Base-by-base conservation (phyloP, 495 filamentous ascomycete genomes). In the Chaetomium fimeti region DNA sequence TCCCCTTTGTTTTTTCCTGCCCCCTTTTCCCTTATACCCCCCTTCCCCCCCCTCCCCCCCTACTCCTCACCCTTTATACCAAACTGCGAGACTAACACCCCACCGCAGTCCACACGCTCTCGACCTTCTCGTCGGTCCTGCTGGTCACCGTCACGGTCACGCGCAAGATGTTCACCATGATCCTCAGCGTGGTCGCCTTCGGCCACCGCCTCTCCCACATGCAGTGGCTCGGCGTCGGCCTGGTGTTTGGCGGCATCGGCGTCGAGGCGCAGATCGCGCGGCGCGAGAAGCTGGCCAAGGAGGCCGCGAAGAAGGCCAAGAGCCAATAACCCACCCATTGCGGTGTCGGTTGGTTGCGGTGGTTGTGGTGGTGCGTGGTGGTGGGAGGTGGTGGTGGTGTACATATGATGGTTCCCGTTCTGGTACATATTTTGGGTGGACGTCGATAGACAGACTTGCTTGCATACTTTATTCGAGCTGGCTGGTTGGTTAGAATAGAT, bases 91-190 rank as follows among this genome's bases (percentile, higher is more conserved):
- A 22, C 22, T 61, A 15, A 20, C 32, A 20, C 32, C 32, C 32
- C 32, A 11, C 32, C 32, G 8, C 40, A 90, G 86, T 97, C 83
- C 92, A 96, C 78, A 97, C 95, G 0, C 84, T 98, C 42, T 88
- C 90, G 16, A 88, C 88, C 43, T 98, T 98, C 78, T 94, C 91
- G 40, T 92, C 89, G 11, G 81, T 98, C 61, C 82, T 98, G 57
- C 87, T 98, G 29, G 94, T 97, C 15, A 98, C 94, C 12, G 92
- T 98, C 0, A 98, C 93, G 2, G 94, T 98, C 13, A 98, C 94
- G 51, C 83, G 94, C 67, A 98, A 98, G 80, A 98, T 98, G 95
- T 83, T 97, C 72, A 97, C 92, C 63, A 98, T 98, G 94, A 89
- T 98, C 65, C 82, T 98, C 49, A 93, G 89, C 64, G 94, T 98